Conservation (phyloP, 2,329 filamentous ascomycete genomes). For the Fusarium transvaalense region DNA sequence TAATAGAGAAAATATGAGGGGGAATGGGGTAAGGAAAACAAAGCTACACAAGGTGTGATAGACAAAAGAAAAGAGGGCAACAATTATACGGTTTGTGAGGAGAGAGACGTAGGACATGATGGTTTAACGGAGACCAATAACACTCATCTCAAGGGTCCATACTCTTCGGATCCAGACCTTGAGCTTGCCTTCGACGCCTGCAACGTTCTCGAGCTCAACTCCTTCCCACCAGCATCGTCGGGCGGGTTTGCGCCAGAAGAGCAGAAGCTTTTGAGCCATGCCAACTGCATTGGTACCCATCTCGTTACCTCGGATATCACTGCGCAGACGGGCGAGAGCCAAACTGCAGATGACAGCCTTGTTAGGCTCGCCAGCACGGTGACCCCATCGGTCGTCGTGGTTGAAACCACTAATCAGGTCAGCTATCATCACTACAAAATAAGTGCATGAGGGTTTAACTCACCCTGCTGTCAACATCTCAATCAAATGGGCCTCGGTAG, state of each 20-base stretch:
- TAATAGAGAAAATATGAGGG: slow-evolving; percentile 23
- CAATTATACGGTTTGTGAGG: slow-evolving; percentile 25
- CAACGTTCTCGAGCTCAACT: slow-evolving; percentile 88
- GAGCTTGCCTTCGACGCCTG: slow-evolving; percentile 89
- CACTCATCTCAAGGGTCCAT: slow-evolving; percentile 99
- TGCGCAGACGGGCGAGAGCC: slow-evolving; percentile 90
- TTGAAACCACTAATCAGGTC: slow-evolving; percentile 85
- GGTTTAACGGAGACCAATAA: slow-evolving; percentile 80
- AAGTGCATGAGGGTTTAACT: slow-evolving; percentile 52
- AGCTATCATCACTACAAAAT: not conserved
- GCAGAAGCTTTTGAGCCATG: slow-evolving; percentile 97
- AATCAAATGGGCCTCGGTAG: slow-evolving; percentile 97
- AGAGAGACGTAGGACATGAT: slow-evolving; percentile 1
- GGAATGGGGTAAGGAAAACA: slow-evolving; percentile 14
- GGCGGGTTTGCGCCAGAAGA: slow-evolving; percentile 98
- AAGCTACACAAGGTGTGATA: slow-evolving; percentile 37
- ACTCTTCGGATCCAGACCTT: slow-evolving; percentile 99
- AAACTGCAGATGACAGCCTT: slow-evolving; percentile 99
- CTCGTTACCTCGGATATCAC: slow-evolving; percentile 86
- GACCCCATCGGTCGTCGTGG: slow-evolving; percentile 94
- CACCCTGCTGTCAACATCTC: slow-evolving; percentile 99
- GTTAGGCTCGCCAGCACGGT: slow-evolving; percentile 96
- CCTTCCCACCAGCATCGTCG: slow-evolving; percentile 99
- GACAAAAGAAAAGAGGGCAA: slow-evolving; percentile 36
- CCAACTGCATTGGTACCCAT: slow-evolving; percentile 84